These are phyloP conservation scores for Funneliformis caledonium DNA, from an alignment of 371 early-diverging fungal genomes.

Conservation along the genomic window DNA sequence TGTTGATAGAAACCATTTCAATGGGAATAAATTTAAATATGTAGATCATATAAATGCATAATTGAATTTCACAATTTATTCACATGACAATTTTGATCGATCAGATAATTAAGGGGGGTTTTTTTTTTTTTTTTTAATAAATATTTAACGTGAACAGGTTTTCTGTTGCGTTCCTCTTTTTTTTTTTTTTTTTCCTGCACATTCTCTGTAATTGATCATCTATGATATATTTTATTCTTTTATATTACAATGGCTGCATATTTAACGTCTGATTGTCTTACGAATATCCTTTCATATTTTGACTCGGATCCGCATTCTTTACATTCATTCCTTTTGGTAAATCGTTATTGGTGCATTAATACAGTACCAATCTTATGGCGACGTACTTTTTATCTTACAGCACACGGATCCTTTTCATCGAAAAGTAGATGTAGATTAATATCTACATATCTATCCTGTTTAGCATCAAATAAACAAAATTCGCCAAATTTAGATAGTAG, in stretches of 20 bases:
- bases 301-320: slow-evolving; percentile 1
- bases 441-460: neutral
- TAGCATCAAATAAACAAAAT: neutral
- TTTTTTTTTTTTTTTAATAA: too few relatives aligned
- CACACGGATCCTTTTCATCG: neutral
- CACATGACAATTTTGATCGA: neutral
- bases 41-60: neutral
- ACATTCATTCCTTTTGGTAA: slow-evolving; percentile 26
- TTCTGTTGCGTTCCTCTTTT: neutral
- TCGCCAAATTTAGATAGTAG: neutral
- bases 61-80: neutral
- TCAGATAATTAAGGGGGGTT: neutral
- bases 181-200: neutral
- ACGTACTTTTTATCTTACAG: slow-evolving; percentile 5
- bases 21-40: neutral
- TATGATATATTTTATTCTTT: too few relatives aligned
- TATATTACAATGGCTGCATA: neutral
- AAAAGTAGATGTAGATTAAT: slow-evolving; percentile 14
- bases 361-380: slow-evolving; percentile 4
- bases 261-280: slow-evolving; percentile 1
- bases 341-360: slow-evolving; percentile 5
- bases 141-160: too few relatives aligned
- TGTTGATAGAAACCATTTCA: slow-evolving; percentile 38
- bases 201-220: too few relatives aligned
- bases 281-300: slow-evolving; percentile 12